phyloP scores from a whole-genome alignment of 2,329 filamentous ascomycete species.

The Hypoxylon sp. region DNA sequence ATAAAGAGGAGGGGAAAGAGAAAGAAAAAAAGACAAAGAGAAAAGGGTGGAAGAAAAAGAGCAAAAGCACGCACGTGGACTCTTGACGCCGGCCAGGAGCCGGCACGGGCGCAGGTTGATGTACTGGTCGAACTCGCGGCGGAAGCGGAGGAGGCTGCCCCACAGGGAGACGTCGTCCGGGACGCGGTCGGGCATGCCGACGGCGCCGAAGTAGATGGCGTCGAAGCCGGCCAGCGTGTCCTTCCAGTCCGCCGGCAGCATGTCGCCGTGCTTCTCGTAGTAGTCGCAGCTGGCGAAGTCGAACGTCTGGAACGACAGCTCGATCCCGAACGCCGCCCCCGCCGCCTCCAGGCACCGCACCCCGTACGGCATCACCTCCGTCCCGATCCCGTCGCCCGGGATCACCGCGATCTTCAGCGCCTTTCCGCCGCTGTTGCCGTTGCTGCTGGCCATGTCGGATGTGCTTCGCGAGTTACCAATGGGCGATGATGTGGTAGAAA shows the following conservation, averaged over 20 bases:
- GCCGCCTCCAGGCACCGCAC: constrained; percentile 66
- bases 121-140: constrained; percentile 72
- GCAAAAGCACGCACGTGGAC: constrained; percentile 50
- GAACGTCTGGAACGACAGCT: constrained; percentile 67
- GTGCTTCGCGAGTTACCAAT: not conserved
- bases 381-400: constrained; percentile 74
- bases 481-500: not conserved
- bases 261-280: constrained; percentile 54
- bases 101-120: constrained; percentile 72
- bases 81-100: constrained; percentile 66
- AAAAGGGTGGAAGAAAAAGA: not conserved
- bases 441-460: constrained; percentile 14
- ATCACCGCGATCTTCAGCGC: constrained; percentile 64
- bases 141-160: constrained; percentile 71
- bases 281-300: constrained; percentile 73
- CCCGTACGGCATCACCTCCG: constrained; percentile 71
- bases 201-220: constrained; percentile 73
- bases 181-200: constrained; percentile 62
- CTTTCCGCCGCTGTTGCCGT: too few relatives aligned
- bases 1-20: too few relatives aligned
- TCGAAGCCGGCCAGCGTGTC: constrained; percentile 66
- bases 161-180: constrained; percentile 74
- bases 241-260: constrained; percentile 55
- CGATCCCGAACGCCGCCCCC: constrained; percentile 56
- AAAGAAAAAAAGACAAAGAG: not conserved